Evolutionary conservation across 306 rosid genomes (phyloP).

Genomic region (Sesbania bispinosa): DNA sequence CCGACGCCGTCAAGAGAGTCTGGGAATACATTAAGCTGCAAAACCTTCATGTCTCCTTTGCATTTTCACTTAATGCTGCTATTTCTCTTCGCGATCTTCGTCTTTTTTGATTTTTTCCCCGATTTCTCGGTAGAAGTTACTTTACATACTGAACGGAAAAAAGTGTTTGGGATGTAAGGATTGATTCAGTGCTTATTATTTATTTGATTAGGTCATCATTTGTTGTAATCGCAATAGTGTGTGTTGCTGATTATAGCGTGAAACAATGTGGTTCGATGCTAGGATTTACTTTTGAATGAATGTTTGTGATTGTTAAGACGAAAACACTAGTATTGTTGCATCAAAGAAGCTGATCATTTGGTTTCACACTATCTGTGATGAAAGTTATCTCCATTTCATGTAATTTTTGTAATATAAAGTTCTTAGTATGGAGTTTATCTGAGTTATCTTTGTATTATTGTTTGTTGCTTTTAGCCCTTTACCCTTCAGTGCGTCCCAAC

Average conservation of each 20-base stretch:
- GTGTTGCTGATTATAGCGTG: background rate
- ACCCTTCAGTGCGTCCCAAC: background rate
- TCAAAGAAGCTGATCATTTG: background rate
- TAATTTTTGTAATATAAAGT: background rate
- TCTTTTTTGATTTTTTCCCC: background rate
- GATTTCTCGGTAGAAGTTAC: background rate
- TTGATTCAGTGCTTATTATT: no score
- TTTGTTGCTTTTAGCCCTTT: background rate
- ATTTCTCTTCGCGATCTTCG: background rate
- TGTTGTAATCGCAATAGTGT: no score
- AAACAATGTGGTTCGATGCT: background rate
- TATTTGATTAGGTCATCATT: no score
- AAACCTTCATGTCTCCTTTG: conserved; percentile 42
- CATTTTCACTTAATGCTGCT: background rate
- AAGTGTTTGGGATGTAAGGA: no score
- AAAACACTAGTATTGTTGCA: background rate
- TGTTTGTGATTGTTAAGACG: background rate
- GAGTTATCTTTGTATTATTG: no score
- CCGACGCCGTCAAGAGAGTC: conserved; percentile 41
- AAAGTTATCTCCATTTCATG: background rate
- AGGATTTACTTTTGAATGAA: background rate
- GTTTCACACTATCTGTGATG: background rate
- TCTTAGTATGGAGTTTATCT: no score
- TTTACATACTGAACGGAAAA: no score
- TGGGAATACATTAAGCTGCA: conserved; percentile 48